Conservation (phyloP, 768 basidiomycete species). For the Kwoniella mangroviensis region DNA sequence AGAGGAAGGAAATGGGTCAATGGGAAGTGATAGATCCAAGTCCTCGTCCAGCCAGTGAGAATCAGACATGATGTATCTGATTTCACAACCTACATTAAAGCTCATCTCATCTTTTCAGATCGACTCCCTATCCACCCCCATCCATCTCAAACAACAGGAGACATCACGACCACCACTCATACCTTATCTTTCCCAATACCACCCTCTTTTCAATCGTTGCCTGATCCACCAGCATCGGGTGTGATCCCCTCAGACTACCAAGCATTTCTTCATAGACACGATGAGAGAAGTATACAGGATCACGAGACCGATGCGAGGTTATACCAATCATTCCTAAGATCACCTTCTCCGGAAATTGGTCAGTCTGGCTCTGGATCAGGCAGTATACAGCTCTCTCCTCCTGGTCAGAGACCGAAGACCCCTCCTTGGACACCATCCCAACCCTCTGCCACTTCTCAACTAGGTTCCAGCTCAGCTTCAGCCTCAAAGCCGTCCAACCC, state of each 20-base stretch:
- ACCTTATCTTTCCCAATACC: slow-evolving; percentile 23
- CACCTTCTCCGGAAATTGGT: slow-evolving; percentile 12
- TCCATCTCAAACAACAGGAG: slow-evolving; percentile 29
- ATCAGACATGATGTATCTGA: no score
- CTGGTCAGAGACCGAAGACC: slow-evolving; percentile 3
- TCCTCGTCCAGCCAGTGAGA: slow-evolving; percentile 17
- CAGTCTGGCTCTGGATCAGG: slow-evolving; percentile 10
- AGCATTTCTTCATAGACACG: background rate
- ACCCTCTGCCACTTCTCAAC: background rate
- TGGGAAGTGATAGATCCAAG: slow-evolving; percentile 20
- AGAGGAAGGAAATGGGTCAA: slow-evolving; percentile 9
- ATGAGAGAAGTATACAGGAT: slow-evolving; percentile 2
- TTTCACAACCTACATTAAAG: no score
- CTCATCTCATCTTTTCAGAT: no score
- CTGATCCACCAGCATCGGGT: slow-evolving; percentile 1
- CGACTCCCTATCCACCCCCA: slow-evolving; percentile 5
- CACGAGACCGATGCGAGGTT: slow-evolving; percentile 12
- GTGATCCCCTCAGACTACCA: no score
- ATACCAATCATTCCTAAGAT: slow-evolving; percentile 16
- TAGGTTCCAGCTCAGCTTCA: background rate
- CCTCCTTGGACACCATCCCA: slow-evolving; percentile 13
- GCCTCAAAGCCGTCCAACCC: background rate
- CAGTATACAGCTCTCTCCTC: slow-evolving; percentile 12
- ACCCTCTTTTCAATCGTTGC: slow-evolving; percentile 19
- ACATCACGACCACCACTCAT: slow-evolving; percentile 25